Percentiles rank a stretch among this genome's conserved stretches.
phyloP scores from a whole-genome alignment of 192 early-diverging fungal species.

The Umbelopsis sp. region DNA sequence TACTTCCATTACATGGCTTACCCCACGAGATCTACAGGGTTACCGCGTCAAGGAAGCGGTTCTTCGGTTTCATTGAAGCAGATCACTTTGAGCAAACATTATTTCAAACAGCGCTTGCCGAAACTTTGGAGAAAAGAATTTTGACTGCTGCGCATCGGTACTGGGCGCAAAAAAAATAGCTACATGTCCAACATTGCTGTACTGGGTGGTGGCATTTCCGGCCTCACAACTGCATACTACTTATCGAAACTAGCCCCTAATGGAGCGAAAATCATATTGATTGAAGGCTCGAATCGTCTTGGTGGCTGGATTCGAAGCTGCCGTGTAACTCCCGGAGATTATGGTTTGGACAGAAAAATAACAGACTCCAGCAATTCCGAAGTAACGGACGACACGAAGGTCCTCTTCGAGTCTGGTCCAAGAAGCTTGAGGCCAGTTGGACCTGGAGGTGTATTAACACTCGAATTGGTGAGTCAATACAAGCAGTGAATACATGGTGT shows the following conservation, averaged over 20 bases:
- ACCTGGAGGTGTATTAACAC: conserved; percentile 65
- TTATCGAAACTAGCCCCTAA: conserved; percentile 50
- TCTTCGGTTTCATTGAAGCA: too few relatives aligned
- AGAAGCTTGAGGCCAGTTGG: conserved; percentile 78
- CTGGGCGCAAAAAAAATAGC: background rate
- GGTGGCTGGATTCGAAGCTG: conserved; percentile 90
- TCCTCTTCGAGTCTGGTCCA: conserved; percentile 81
- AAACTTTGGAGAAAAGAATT: too few relatives aligned
- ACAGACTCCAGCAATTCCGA: background rate
- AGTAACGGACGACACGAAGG: conserved; percentile 24
- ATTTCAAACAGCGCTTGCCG: too few relatives aligned
- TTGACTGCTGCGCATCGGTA: too few relatives aligned
- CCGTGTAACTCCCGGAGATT: conserved; percentile 39
- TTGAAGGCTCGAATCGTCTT: conserved; percentile 68
- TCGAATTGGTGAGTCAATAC: conserved; percentile 68
- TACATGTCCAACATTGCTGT: conserved; percentile 52
- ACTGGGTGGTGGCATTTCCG: conserved; percentile 92
- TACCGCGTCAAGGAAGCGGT: too few relatives aligned
- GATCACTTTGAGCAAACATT: too few relatives aligned
- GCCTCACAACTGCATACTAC: conserved; percentile 84
- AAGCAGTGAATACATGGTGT: too few relatives aligned
- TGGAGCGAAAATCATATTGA: conserved; percentile 61
- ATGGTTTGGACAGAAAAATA: background rate
- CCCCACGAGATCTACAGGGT: too few relatives aligned
- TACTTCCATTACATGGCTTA: too few relatives aligned